Conservation (phyloP, 108 stramenopile species). For the Pseudonitzschia pungens region DNA sequence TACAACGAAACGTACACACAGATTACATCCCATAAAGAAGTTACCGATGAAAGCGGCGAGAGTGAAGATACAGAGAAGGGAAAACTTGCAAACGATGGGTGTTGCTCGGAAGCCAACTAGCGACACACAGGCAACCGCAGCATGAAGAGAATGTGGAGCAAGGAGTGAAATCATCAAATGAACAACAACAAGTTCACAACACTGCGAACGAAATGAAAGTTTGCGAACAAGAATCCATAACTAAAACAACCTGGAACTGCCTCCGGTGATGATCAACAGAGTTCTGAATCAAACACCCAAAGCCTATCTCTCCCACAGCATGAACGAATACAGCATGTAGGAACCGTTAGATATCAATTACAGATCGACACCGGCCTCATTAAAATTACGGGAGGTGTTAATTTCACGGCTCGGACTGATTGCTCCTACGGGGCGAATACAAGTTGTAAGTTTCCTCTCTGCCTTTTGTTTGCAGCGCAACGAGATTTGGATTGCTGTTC, state of each 20-base stretch:
- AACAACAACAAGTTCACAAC: neutral
- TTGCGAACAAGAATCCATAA: neutral
- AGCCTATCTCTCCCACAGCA: slow-evolving; percentile 29
- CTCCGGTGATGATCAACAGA: slow-evolving; percentile 6
- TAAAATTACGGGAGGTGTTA: slow-evolving; percentile 27
- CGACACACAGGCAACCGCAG: neutral
- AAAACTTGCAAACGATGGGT: neutral
- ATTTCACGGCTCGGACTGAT: slow-evolving; percentile 20
- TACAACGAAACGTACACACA: neutral
- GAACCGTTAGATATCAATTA: slow-evolving; percentile 28
- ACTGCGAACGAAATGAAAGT: neutral
- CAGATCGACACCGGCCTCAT: slow-evolving; percentile 16
- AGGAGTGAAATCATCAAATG: neutral
- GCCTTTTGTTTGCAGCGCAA: neutral
- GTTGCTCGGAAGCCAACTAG: neutral
- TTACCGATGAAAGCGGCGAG: slow-evolving; percentile 14
- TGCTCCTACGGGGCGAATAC: slow-evolving; percentile 32
- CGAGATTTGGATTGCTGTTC: neutral
- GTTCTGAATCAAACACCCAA: neutral
- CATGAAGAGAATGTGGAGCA: slow-evolving; percentile 9
- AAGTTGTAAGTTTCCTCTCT: slow-evolving; percentile 32
- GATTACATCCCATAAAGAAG: slow-evolving; percentile 1
- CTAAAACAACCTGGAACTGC: neutral
- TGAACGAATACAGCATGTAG: slow-evolving; percentile 21
- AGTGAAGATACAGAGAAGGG: slow-evolving; percentile 20